Evolutionary conservation across 768 basidiomycete genomes (phyloP).

Genomic region (Psilocybe cyanescens): DNA sequence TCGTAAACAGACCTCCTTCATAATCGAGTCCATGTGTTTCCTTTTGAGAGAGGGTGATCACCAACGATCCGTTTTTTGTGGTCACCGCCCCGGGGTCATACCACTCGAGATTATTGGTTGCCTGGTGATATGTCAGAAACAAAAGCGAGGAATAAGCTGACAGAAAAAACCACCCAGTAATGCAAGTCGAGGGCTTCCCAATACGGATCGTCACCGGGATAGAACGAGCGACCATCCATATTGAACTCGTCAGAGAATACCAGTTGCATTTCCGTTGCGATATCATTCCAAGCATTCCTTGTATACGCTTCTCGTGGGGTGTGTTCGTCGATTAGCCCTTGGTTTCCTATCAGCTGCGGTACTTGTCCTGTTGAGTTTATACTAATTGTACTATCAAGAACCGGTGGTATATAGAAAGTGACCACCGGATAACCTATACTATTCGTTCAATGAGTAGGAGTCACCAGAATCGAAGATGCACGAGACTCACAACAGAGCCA

Average conservation of each 20-base stretch:
- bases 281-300: slow-evolving; percentile 60
- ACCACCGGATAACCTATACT: slow-evolving; percentile 45
- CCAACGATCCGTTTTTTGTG: slow-evolving; percentile 72
- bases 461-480: not conserved
- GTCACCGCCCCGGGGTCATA: slow-evolving; percentile 83
- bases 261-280: slow-evolving; percentile 49
- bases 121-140: slow-evolving; percentile 27
- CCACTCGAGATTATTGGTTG: slow-evolving; percentile 80
- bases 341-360: slow-evolving; percentile 58
- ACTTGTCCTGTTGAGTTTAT: slow-evolving; percentile 63
- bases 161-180: slow-evolving; percentile 60
- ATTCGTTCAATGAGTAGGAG: not conserved
- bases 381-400: slow-evolving; percentile 47
- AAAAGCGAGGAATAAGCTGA: not conserved
- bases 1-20: slow-evolving; percentile 54
- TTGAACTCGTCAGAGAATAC: slow-evolving; percentile 87
- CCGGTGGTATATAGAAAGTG: slow-evolving; percentile 30
- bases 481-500: slow-evolving; percentile 67
- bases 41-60: slow-evolving; percentile 70
- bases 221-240: slow-evolving; percentile 71
- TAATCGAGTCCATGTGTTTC: slow-evolving; percentile 72
- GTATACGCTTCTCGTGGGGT: slow-evolving; percentile 59
- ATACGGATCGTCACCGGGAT: slow-evolving; percentile 84
- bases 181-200: slow-evolving; percentile 83
- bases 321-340: slow-evolving; percentile 58